Conservation (phyloP, 306 rosid genomes). For the Prosopis cineraria region DNA sequence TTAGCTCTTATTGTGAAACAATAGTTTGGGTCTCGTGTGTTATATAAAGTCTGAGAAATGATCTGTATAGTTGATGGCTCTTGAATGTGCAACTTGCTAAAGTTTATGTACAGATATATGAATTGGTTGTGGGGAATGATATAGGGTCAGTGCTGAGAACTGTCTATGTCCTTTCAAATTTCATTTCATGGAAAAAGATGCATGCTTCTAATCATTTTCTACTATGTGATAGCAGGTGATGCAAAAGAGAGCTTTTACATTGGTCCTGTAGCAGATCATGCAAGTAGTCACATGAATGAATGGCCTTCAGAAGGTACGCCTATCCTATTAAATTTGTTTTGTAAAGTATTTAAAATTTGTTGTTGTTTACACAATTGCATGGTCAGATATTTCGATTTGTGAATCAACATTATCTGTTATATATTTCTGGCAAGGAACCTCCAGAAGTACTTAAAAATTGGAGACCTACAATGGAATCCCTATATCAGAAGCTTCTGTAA, state of each 20-base stretch:
- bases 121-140: background rate
- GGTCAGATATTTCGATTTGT: background rate
- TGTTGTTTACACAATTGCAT: background rate
- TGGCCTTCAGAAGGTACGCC: conserved; percentile 80
- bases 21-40: background rate
- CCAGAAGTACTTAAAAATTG: conserved; percentile 71
- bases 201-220: background rate
- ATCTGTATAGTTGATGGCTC: background rate
- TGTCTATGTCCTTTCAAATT: background rate
- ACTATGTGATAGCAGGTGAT: conserved; percentile 57
- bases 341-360: background rate
- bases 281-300: conserved; percentile 54
- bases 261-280: conserved; percentile 61
- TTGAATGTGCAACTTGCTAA: background rate
- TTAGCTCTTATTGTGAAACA: background rate
- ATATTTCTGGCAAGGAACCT: conserved; percentile 33
- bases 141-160: background rate
- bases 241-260: conserved; percentile 71
- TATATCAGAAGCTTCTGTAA: conserved; percentile 61
- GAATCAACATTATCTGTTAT: background rate
- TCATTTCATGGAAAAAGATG: conserved; percentile 13
- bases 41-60: background rate
- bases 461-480: conserved; percentile 67
- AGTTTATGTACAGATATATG: background rate
- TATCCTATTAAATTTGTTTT: background rate